Evolutionary conservation across 2,329 filamentous ascomycete genomes (phyloP), one percentile per base, ranked within the genome.

Genomic region (Davidsoniella neocaledoniae): DNA sequence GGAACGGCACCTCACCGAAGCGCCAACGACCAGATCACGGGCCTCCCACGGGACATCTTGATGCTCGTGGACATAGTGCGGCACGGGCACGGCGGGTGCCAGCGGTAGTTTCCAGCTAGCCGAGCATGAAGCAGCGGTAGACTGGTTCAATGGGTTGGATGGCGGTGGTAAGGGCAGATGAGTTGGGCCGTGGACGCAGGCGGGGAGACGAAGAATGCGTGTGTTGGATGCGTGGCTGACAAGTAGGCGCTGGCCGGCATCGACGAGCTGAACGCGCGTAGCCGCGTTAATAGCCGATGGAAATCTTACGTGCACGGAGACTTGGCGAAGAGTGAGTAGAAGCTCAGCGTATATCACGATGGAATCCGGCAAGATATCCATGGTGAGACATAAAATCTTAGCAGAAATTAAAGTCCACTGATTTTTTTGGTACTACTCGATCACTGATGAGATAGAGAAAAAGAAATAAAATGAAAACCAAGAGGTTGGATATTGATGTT

Each of bases 261-360:
- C 58, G 10, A 68, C 63, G 39, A 79, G 55, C 12, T 62, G 62
- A 23, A 66, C 67, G 43, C 57, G 59, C 17, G 71, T 76, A n/a
- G 62, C 63, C 21, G 62, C 51, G 47, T 68, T 64, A 43, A 61
- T 61, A 4, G 66, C 62, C 10, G 68, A 66, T 2, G 67, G 63
- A 1, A 81, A 63, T 2, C 69, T 67, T 5, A 69, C 74, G 46
- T 69, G 72, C 19, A 81, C 63, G 4, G 77, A 79, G 38, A 83
- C 67, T 58, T 81, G 77, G 40, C 73, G 69, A 55, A 83, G 79
- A 53, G 81, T 80, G 25, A 71, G 66, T 2, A 83, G 69, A 1
- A 81, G 68, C 62, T 83, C 79, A 4, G 78, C 77, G 58, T 83
- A 81, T 19, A 82, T 67, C 10, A 50, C 33, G n/a, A 48, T 17